Conservation (phyloP, 257 asterid species). For the Cinchona pubescens region DNA sequence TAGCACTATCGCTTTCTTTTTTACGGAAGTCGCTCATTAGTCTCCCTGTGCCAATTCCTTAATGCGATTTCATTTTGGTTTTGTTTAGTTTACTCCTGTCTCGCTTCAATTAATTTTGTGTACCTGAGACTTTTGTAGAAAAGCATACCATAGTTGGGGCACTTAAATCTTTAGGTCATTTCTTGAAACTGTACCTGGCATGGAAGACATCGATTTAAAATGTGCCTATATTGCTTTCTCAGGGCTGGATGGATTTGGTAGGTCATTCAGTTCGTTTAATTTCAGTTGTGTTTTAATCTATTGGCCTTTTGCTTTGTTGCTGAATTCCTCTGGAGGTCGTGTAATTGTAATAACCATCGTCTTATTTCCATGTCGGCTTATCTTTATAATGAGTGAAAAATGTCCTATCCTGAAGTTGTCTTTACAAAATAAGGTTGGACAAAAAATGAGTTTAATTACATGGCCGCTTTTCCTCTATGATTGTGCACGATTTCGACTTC, state of each 20-base stretch:
- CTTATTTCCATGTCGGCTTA: neutral
- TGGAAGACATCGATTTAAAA: neutral
- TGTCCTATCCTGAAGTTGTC: neutral
- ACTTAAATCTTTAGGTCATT: neutral
- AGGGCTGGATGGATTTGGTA: neutral
- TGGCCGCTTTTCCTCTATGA: neutral
- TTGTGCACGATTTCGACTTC: neutral
- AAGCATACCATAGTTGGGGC: neutral
- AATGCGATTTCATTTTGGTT: neutral
- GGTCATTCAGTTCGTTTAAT: neutral
- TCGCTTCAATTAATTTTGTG: neutral
- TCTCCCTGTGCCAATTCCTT: slow-evolving; percentile 12
- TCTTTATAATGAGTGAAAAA: neutral
- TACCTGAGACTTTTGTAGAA: neutral
- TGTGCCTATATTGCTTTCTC: neutral
- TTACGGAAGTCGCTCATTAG: neutral
- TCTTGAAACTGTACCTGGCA: neutral
- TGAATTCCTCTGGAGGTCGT: neutral
- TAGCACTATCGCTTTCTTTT: slow-evolving; percentile 6
- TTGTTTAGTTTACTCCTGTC: slow-evolving; percentile 3
- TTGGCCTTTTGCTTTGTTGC: neutral
- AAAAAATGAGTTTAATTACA: neutral
- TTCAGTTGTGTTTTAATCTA: neutral
- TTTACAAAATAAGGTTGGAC: neutral
- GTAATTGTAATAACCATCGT: neutral